A percentile compares a stretch with the other conserved stretches of the same genome.
phyloP scores from a whole-genome alignment of 2,329 filamentous ascomycete genomes.

The Fusarium fujikuroi region DNA sequence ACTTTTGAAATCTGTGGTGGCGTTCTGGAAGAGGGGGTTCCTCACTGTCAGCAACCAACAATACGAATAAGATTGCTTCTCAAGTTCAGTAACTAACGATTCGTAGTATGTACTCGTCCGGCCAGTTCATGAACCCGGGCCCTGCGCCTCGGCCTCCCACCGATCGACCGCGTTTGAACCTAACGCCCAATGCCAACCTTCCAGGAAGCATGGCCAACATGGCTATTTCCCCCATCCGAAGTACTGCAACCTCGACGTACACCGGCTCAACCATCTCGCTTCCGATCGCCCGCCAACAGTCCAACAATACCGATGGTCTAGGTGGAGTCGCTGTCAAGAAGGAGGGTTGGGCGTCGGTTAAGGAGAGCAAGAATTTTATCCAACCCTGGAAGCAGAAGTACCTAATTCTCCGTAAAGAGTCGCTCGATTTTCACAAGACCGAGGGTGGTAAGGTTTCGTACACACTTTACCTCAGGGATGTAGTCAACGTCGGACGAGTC shows the following conservation, averaged over 20 bases:
- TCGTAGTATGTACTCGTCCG: conserved; percentile 66
- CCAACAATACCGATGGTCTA: conserved; percentile 69
- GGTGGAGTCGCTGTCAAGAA: conserved; percentile 80
- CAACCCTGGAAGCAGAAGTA: conserved; percentile 91
- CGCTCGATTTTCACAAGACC: conserved; percentile 93
- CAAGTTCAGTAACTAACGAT: conserved; percentile 30
- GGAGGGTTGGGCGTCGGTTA: conserved; percentile 85
- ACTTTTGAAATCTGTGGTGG: neutral
- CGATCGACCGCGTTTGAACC: conserved; percentile 82
- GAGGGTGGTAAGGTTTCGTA: conserved; percentile 89
- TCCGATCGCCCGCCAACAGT: conserved; percentile 72
- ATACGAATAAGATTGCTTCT: neutral
- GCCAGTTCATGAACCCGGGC: conserved; percentile 94
- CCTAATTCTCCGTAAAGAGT: conserved; percentile 90
- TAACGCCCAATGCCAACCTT: conserved; percentile 80
- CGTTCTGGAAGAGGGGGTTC: neutral
- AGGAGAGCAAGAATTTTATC: conserved; percentile 90
- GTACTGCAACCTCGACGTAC: conserved; percentile 67
- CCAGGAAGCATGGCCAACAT: conserved; percentile 83
- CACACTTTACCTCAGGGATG: conserved; percentile 85
- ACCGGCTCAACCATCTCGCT: conserved; percentile 69
- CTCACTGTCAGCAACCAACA: conserved; percentile 10
- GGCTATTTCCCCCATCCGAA: conserved; percentile 76
- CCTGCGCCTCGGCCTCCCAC: conserved; percentile 91
- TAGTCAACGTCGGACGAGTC: conserved; percentile 89